Percentiles rank a stretch among this genome's conserved stretches.
Evolutionary conservation across 805 yeast species (phyloP).

Genomic region (Candida quercuum): DNA sequence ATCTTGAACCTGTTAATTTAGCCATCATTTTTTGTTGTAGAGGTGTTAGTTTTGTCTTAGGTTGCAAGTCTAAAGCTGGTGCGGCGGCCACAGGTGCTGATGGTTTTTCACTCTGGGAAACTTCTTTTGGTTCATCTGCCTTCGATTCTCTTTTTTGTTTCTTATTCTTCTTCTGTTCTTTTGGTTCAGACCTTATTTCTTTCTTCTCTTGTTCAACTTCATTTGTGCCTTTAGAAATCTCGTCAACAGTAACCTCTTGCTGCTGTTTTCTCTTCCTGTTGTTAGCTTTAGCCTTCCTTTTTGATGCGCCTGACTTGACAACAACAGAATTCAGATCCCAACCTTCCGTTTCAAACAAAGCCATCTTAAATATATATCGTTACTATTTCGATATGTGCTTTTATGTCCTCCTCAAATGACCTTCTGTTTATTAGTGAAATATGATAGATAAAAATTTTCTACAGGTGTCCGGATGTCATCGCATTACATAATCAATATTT

Average conservation of each 20-base stretch:
- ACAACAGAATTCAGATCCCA: conserved; percentile 62
- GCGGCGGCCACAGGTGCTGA: conserved; percentile 9
- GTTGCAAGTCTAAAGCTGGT: conserved; percentile 16
- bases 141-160: conserved; percentile 5
- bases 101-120: conserved; percentile 1
- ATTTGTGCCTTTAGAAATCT: conserved; percentile 7
- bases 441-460: conserved; percentile 1
- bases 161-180: conserved; percentile 7
- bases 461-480: conserved; percentile 3
- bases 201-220: conserved; percentile 4
- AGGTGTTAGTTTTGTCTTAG: conserved; percentile 61
- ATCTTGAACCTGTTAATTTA: conserved; percentile 89
- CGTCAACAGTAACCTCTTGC: conserved; percentile 6
- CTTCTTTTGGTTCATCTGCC: conserved; percentile 2
- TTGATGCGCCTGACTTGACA: conserved; percentile 39
- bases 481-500: conserved; percentile 5
- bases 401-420: too few species aligned
- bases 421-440: too few species aligned
- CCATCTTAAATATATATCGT: conserved; percentile 43
- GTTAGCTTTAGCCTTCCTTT: conserved; percentile 24
- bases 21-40: conserved; percentile 94
- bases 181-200: conserved; percentile 4
- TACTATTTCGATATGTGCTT: too few species aligned
- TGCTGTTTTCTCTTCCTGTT: conserved; percentile 21
- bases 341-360: conserved; percentile 75